These are phyloP conservation scores for Tricholoma furcatifolium DNA, from an alignment of 768 basidiomycete genomes.

Conservation along the genomic window DNA sequence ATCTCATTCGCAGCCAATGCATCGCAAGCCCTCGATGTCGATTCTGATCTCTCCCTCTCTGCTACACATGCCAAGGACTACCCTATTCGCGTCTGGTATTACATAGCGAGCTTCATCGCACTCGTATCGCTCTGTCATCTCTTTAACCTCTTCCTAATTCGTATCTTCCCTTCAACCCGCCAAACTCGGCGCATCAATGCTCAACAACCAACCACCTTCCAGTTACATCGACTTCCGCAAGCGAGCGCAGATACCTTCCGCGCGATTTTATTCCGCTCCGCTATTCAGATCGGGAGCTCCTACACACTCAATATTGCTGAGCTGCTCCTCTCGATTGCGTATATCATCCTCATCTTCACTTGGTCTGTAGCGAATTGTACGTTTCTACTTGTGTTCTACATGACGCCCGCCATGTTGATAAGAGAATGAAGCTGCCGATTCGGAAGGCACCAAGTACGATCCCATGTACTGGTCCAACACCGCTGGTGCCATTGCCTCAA, in stretches of 20 bases:
- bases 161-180: too few relatives aligned
- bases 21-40: conserved; percentile 3
- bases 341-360: conserved; percentile 28
- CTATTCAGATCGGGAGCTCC: conserved; percentile 25
- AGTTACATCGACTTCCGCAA: conserved; percentile 11
- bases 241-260: conserved; percentile 15
- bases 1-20: background rate
- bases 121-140: conserved; percentile 10
- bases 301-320: conserved; percentile 36
- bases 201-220: background rate
- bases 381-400: background rate
- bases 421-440: conserved; percentile 28
- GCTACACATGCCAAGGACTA: conserved; percentile 7
- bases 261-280: conserved; percentile 19
- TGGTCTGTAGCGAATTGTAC: conserved; percentile 26
- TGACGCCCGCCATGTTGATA: background rate
- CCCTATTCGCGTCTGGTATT: conserved; percentile 19
- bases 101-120: conserved; percentile 16
- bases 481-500: conserved; percentile 40
- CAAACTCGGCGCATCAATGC: too few relatives aligned
- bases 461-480: conserved; percentile 41
- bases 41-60: conserved; percentile 8
- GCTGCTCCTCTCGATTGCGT: conserved; percentile 31
- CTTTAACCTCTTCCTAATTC: background rate
- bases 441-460: conserved; percentile 29